Conservation (phyloP, 2,329 filamentous ascomycete species). For the Stenocarpella maydis region DNA sequence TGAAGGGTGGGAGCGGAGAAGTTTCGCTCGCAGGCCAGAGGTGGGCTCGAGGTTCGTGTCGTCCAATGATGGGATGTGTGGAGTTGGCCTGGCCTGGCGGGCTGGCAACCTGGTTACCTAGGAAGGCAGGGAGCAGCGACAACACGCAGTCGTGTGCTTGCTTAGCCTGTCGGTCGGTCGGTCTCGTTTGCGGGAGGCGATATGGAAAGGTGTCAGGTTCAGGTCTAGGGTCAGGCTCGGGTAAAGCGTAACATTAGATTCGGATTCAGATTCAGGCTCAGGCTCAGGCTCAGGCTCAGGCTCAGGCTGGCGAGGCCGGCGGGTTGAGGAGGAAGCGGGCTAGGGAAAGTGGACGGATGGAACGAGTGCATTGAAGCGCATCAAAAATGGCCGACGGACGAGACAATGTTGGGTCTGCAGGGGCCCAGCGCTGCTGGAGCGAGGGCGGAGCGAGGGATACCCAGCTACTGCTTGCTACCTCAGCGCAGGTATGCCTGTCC, state of each 20-base stretch:
- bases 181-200: background rate
- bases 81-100: constrained; percentile 8
- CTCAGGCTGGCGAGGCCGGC: background rate
- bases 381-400: constrained; percentile 13
- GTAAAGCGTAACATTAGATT: no score
- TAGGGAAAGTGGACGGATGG: constrained; percentile 3
- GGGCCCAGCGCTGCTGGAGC: background rate
- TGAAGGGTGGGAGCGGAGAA: constrained; percentile 24
- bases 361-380: constrained; percentile 8
- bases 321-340: constrained; percentile 7
- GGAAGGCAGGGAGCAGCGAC: constrained; percentile 14
- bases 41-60: constrained; percentile 15
- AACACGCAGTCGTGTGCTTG: constrained; percentile 5
- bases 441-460: background rate
- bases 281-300: background rate
- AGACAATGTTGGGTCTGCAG: constrained; percentile 7
- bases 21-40: constrained; percentile 17
- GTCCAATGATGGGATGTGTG: constrained; percentile 17
- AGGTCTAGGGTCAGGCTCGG: background rate
- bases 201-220: background rate
- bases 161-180: background rate
- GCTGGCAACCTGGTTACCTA: constrained; percentile 2
- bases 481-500: constrained; percentile 41
- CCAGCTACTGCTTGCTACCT: constrained; percentile 54
- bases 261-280: background rate